Base-by-base conservation (phyloP, 345 rosid species). In the Lumnitzera racemosa region DNA sequence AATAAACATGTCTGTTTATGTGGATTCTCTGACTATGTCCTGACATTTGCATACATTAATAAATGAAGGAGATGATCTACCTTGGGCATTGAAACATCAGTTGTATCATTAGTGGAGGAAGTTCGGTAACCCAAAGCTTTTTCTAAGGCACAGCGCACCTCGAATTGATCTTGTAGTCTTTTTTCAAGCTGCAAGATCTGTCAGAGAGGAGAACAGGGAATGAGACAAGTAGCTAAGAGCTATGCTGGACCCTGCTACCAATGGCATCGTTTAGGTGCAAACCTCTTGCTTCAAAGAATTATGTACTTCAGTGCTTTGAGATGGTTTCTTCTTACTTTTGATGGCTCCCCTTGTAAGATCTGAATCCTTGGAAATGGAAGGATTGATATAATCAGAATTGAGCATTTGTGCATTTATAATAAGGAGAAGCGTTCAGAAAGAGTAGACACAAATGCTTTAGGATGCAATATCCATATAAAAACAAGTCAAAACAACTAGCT, bases 261-360 rank as follows among this genome's bases (percentile, higher is more conserved):
- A 11, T 15, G 24, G 55, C 8, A 8, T 13, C 25, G 15, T 49
- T 56, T 23, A 24, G 43, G 16, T 52, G 54, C 74, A 61, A 55
- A 94, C 99, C 97, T 94, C 99, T 73, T 83, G 88, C 83, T 82
- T 84, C 78, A 94, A 65, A 49, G 83, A 86, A 65, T 61, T 68
- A 60, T 80, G 84, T 57, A 74, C 83, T 61, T 78, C 85, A 7
- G 76, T 67, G 63, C 57, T 69, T 4, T 81, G 78, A 52, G 62
- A 74, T 2, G 73, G 78, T 29, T 78, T 80, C 72, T 74, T 77
- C 73, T 67, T 74, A 29, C 64, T 70, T 69, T 80, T 81, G 52
- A 51, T 62, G 66, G 68, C 53, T 58, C 72, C 73, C 66, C 76
- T 74, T 46, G 70, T 60, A 62, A 67, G 73, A 65, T 67, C 84